These are phyloP conservation scores for Auriscalpium vulgare DNA, from an alignment of 768 basidiomycete genomes.

Conservation along the genomic window DNA sequence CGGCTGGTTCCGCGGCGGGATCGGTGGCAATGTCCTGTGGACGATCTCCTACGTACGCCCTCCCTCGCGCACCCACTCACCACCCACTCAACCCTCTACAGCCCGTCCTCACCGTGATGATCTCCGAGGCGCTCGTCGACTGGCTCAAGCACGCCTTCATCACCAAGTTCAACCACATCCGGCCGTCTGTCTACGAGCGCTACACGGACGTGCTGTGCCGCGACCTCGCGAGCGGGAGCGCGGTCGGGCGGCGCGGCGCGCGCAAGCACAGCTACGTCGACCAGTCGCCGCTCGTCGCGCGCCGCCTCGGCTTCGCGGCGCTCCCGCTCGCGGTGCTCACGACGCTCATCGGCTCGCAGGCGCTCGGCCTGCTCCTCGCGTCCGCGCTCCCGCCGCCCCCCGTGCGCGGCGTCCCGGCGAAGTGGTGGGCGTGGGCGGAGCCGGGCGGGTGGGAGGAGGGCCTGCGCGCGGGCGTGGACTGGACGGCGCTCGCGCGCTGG, in stretches of 20 bases:
- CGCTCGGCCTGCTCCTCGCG: constrained; percentile 49
- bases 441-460: constrained; percentile 13
- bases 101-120: constrained; percentile 88
- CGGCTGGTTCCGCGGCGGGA: constrained; percentile 75
- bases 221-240: constrained; percentile 78
- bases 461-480: constrained; percentile 27
- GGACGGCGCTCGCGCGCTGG: constrained; percentile 42
- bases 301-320: constrained; percentile 89
- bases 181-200: constrained; percentile 89
- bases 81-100: constrained; percentile 23
- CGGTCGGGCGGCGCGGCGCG: constrained; percentile 55
- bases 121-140: constrained; percentile 91
- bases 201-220: constrained; percentile 94
- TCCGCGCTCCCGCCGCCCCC: constrained; percentile 20
- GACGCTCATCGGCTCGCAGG: constrained; percentile 70
- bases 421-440: constrained; percentile 35
- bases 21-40: constrained; percentile 70
- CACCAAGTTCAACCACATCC: constrained; percentile 98
- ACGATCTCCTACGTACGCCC: constrained; percentile 80
- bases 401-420: constrained; percentile 25
- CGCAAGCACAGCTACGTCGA: constrained; percentile 92
- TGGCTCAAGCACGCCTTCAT: constrained; percentile 99
- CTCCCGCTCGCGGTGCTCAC: constrained; percentile 84
- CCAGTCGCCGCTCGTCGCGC: constrained; percentile 89
- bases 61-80: not conserved